phyloP scores from a whole-genome alignment of 108 stramenopile genomes.

The Hondaea fermentalgiana region DNA sequence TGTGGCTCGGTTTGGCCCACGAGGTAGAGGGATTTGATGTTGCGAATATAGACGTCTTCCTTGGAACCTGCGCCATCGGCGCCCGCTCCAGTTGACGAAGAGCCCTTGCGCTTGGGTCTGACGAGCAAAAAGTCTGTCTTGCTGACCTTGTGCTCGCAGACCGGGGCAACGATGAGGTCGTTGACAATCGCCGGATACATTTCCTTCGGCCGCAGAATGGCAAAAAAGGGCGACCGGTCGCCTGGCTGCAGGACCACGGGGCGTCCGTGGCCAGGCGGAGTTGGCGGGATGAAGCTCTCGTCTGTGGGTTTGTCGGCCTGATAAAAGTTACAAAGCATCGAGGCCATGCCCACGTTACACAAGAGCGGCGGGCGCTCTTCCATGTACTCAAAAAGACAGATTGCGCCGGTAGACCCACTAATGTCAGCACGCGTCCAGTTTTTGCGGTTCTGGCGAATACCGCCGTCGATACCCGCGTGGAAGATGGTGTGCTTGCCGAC shows the following conservation, averaged over 20 bases:
- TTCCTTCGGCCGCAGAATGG: background rate
- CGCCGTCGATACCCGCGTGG: background rate
- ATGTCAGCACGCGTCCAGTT: background rate
- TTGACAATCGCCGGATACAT: background rate
- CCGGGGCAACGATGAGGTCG: background rate
- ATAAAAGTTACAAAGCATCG: conserved; percentile 1
- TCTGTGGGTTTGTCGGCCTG: conserved; percentile 8
- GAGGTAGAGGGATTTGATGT: background rate
- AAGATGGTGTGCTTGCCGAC: background rate
- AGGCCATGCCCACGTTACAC: conserved; percentile 4
- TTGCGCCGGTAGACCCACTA: background rate
- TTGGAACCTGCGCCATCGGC: background rate
- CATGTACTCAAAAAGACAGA: conserved; percentile 17
- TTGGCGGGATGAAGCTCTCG: background rate
- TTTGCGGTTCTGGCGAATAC: background rate
- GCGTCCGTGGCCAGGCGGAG: background rate
- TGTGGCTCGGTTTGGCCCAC: conserved; percentile 10
- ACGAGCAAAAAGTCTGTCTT: conserved; percentile 2
- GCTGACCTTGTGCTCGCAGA: background rate
- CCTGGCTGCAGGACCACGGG: background rate
- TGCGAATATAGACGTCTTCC: background rate
- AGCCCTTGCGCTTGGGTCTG: background rate
- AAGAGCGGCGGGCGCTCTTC: conserved; percentile 5
- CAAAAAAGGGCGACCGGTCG: conserved; percentile 5
- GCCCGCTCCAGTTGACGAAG: background rate